Base-by-base conservation (phyloP, 2,329 filamentous ascomycete species). In the Verticillium nonalfalfae region DNA sequence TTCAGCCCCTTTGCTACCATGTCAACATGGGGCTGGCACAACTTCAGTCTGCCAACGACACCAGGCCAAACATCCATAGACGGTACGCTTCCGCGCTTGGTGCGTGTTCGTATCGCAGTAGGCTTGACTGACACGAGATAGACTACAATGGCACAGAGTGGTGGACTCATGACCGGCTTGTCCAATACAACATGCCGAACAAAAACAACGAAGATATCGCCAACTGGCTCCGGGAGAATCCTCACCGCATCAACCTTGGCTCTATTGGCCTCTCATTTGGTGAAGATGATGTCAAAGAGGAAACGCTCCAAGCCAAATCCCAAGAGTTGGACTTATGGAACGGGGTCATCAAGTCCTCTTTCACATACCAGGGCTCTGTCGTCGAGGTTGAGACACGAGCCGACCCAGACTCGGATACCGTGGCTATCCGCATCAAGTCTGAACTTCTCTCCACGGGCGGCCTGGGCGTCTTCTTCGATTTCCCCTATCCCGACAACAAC, bases 401-500 rank as follows among this genome's bases (percentile, higher is more conserved):
- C 7, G 78, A 81, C 60, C 73, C 79, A 1, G 66, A 73, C n/a
- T 78, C 76, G 0, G 79, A 82, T 63, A 78, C 78, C 15, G 65
- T 83, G 15, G 78, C 75, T 1, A 71, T 83, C 31, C 67, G 72
- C 7, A 68, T 83, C 11, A 68, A 73, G 13, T 83, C 79, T 0
- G 66, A 72, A 0, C 68, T 82, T 2, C 64, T 84, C 7, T 67
- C 65, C 4, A 63, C 64, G 1, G 75, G 73, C 0, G 64, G 67
- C 4, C 66, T 84, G 7, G 76, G 78, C 0, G 67, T 84, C 6
- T 82, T 82, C 64, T 76, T 84, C 60, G 81, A 84, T 60, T 84
- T 81, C 60, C 81, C 82, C 2, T 78, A 80, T 59, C 73, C 80
- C 21, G 78, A 75, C 15, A 68, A 69, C 33, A 79, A 81, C 65